Evolutionary conservation across 1,284 basidiomycete genomes (phyloP), one percentile per base, ranked within the genome.

Genomic region (Cryptococcus sp.): DNA sequence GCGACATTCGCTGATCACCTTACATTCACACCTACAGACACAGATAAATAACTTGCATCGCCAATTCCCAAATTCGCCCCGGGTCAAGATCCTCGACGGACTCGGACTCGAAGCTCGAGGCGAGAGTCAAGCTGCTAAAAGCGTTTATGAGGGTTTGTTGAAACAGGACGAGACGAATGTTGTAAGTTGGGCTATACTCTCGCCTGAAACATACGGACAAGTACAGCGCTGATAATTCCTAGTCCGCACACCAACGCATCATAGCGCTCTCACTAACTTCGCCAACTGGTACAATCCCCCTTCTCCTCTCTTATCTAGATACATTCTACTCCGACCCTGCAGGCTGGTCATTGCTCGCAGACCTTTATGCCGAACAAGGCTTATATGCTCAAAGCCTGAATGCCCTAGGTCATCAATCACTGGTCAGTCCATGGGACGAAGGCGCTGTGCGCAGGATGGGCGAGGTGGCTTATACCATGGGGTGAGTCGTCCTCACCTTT

Each of bases 301-400:
- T 91, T 62, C 83, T 99, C 6, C 85, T 87, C 20, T 79, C 83
- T 37, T 89, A 92, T 71, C 84, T 98, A 39, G 95, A 98, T 72
- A 93, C 87, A 0, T 93, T 95, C 77, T 98, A 98, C 75, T 86
- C 87, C 26, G 95, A 99, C 69, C 82, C 91, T 0, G 89, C 94
- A 65, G 93, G 85, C 5, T 99, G 95, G 96, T 82, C 92, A 13
- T 87, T 96, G 70, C 84, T 99, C n/a, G 89, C 93, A 0, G 89
- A 92, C 65, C 84, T 93, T 7, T 96, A 99, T 71, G 82, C 87
- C 2, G 83, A 85, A 16, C 86, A 87, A 65, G 85, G 86, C 58
- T 85, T 91, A 87, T 96, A 73, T 52, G 38, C 29, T 11, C 71
- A 72, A 61, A 60, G 58, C 5, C 53, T 74, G 22, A 65, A 62